phyloP scores from a whole-genome alignment of 148 eudicot genomes.

The Rhododendron henanense region DNA sequence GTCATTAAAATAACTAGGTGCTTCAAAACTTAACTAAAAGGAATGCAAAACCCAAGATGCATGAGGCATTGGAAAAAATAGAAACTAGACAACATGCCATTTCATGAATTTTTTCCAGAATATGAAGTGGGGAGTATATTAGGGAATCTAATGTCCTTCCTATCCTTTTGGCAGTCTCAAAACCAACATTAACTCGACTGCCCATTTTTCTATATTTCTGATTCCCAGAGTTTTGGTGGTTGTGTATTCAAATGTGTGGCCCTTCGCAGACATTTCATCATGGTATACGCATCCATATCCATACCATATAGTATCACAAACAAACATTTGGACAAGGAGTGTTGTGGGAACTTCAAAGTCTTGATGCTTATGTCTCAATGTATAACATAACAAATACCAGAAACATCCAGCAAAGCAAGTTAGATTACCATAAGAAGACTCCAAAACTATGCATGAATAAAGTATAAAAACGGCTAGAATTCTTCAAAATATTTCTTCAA shows the following conservation, averaged over 20 bases:
- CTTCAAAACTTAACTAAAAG: neutral
- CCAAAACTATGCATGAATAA: neutral
- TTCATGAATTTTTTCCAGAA: neutral
- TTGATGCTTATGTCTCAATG: neutral
- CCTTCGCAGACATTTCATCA: neutral
- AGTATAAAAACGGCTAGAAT: neutral
- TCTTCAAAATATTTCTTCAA: neutral
- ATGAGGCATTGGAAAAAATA: neutral
- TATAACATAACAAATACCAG: neutral
- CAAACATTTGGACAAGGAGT: neutral
- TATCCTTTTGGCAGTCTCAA: neutral
- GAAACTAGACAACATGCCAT: neutral
- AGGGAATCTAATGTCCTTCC: neutral
- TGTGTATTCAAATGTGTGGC: neutral
- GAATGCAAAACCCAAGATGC: neutral
- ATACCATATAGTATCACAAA: neutral
- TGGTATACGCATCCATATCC: neutral
- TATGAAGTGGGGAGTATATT: neutral
- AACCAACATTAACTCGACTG: neutral
- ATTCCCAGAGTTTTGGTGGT: neutral
- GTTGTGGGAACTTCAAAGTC: neutral
- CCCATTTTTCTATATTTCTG: neutral
- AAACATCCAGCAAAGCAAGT: neutral
- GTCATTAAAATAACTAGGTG: neutral
- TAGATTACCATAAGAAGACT: neutral